Base-by-base conservation (phyloP, 208 protist genomes). In the Wallacemonas collosoma region DNA sequence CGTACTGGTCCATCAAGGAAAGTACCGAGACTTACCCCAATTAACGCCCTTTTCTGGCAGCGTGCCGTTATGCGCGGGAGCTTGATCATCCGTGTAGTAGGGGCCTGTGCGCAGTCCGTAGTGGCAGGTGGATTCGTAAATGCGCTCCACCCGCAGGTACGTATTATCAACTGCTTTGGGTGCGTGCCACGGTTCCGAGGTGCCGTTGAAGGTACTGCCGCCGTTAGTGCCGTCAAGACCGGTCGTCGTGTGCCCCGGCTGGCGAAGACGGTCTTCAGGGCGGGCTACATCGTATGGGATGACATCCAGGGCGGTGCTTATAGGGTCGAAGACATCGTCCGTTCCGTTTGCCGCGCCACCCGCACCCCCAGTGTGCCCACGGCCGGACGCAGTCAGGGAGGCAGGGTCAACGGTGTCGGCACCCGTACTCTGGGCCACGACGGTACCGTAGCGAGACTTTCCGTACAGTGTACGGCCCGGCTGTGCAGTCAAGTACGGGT, bases 61-160 rank as follows among this genome's bases (percentile, higher is more conserved):
- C 35, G 81, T 91, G 58, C 77, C 76, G 51, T 77, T 71, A 39
- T 85, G 90, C 40, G 80, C 62, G 7, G 85, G 90, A 12, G 90
- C 90, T 69, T 81, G 60, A 54, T 93, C 90, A 38, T 89, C 86
- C 12, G 78, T 90, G 61, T 91, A 95, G 76, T 84, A 85, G 12
- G 68, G 82, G 5, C 90, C 90, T 1, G 90, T 95, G 48, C 90
- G 90, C 7, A 90, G 79, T 14, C 87, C 78, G 77, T 95, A 86
- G 72, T 95, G 90, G 70, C 79, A 90, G 26, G 83, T 95, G 40
- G 87, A 93, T 69, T 95, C 90, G 58, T 91, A 95, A 17, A 72
- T 81, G 3, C 81, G 87, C 3, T 76, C 80, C 3, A 91, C 73
- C 3, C 90, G 90, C 56, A 95, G 76, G 68, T 89, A 79, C 8